phyloP scores from a whole-genome alignment of 768 basidiomycete species.

The Suillus hirtellus region DNA sequence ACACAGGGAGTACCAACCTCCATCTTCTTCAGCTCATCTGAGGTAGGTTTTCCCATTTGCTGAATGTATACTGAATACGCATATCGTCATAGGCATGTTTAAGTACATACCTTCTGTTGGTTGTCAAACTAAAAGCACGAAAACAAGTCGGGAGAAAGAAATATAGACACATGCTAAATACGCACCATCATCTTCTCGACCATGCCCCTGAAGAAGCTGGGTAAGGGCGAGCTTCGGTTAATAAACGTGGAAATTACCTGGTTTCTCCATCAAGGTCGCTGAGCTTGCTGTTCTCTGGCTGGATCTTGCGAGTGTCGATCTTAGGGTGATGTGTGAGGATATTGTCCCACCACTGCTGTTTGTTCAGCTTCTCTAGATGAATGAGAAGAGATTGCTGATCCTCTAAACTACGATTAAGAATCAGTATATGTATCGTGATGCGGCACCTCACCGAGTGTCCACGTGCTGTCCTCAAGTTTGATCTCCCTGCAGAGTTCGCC shows the following conservation, averaged over 20 bases:
- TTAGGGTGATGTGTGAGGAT: slow-evolving; percentile 94
- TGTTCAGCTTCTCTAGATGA: slow-evolving; percentile 85
- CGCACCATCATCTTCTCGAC: slow-evolving; percentile 99
- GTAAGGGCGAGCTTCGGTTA: slow-evolving; percentile 6
- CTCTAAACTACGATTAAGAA: slow-evolving; percentile 47
- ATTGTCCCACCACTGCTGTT: slow-evolving; percentile 97
- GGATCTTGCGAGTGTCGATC: slow-evolving; percentile 95
- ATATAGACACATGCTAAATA: slow-evolving; percentile 11
- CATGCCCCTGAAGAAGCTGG: slow-evolving; percentile 66
- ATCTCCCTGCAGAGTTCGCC: slow-evolving; percentile 93
- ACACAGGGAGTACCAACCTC: slow-evolving; percentile 51
- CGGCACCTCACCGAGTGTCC: slow-evolving; percentile 77
- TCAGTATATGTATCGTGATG: slow-evolving; percentile 5
- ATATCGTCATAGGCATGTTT: not conserved
- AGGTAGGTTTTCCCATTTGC: slow-evolving; percentile 96
- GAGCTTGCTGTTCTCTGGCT: slow-evolving; percentile 92
- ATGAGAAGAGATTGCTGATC: slow-evolving; percentile 72
- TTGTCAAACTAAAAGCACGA: slow-evolving; percentile 41
- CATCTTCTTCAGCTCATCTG: slow-evolving; percentile 90
- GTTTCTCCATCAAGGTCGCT: slow-evolving; percentile 97
- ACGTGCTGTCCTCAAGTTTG: slow-evolving; percentile 95
- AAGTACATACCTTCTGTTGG: slow-evolving; percentile 40
- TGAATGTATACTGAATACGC: slow-evolving; percentile 31
- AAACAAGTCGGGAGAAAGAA: slow-evolving; percentile 1
- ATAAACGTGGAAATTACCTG: slow-evolving; percentile 45